Evolutionary conservation across 768 basidiomycete species (phyloP).

Genomic region (Boletus reticuloceps): DNA sequence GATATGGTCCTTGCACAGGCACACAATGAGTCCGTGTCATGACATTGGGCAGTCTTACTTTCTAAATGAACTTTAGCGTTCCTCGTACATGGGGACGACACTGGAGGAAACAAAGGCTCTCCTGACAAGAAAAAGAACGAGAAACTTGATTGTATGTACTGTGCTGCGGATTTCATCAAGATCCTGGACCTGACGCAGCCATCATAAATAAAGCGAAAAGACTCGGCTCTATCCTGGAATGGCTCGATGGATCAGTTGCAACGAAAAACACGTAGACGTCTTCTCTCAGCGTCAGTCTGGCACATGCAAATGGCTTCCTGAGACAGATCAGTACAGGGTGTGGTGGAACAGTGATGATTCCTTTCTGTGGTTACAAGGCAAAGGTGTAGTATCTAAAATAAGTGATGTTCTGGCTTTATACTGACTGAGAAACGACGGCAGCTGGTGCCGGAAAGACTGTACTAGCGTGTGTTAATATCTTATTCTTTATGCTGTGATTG

Average conservation of each 20-base stretch:
- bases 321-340: not conserved
- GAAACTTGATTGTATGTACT: too few species aligned
- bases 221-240: not conserved
- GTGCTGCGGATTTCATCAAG: too few species aligned
- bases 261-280: not conserved
- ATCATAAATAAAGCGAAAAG: not conserved
- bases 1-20: too few species aligned
- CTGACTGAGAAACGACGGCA: not conserved
- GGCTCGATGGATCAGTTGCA: constrained; percentile 1
- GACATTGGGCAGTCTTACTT: too few species aligned
- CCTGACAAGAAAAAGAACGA: too few species aligned
- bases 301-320: constrained; percentile 5
- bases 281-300: not conserved
- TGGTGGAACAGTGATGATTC: not conserved
- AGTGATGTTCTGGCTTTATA: not conserved
- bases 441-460: constrained; percentile 20
- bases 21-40: too few species aligned
- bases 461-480: constrained; percentile 1
- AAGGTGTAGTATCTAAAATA: not conserved
- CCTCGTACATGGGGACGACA: too few species aligned
- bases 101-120: too few species aligned
- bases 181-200: not conserved
- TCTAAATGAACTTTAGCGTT: too few species aligned
- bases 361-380: constrained; percentile 8
- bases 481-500: not conserved